A percentile compares a stretch with the other conserved stretches of the same genome.
These are phyloP conservation scores for Dictyostelium firmibasis DNA, from an alignment of 78 protist species.

Conservation along the genomic window DNA sequence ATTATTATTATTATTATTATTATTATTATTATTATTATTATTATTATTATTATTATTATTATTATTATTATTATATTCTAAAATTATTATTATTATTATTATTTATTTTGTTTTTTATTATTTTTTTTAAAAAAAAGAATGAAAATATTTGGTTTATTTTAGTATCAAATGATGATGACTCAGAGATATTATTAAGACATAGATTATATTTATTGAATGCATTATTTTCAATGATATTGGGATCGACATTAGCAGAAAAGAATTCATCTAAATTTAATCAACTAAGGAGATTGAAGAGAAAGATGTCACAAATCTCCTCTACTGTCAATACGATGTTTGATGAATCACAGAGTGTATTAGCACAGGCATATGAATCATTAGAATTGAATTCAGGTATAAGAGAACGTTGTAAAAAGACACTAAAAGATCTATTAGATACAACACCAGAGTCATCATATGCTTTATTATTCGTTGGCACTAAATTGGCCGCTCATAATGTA, in stretches of 20 bases:
- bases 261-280: not conserved
- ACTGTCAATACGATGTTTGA: slow-evolving; percentile 69
- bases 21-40: too few relatives aligned
- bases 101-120: not conserved
- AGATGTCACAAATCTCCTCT: slow-evolving; percentile 67
- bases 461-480: slow-evolving; percentile 40
- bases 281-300: slow-evolving; percentile 20
- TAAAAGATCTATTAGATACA: slow-evolving; percentile 15
- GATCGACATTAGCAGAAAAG: not conserved
- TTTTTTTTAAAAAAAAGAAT: slow-evolving; percentile 2
- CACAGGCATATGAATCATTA: slow-evolving; percentile 51
- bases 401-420: slow-evolving; percentile 21
- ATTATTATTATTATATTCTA: too few relatives aligned
- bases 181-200: slow-evolving; percentile 32
- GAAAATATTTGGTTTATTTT: slow-evolving; percentile 66
- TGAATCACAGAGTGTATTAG: slow-evolving; percentile 58
- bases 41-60: too few relatives aligned
- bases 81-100: too few relatives aligned
- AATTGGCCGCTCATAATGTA: not conserved
- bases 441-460: slow-evolving; percentile 33
- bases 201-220: slow-evolving; percentile 37
- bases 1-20: too few relatives aligned
- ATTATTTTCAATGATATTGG: slow-evolving; percentile 50
- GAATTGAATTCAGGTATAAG: slow-evolving; percentile 35
- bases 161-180: slow-evolving; percentile 73